Conservation (phyloP, 2,329 filamentous ascomycete genomes). For the Karstenula rhodostoma region DNA sequence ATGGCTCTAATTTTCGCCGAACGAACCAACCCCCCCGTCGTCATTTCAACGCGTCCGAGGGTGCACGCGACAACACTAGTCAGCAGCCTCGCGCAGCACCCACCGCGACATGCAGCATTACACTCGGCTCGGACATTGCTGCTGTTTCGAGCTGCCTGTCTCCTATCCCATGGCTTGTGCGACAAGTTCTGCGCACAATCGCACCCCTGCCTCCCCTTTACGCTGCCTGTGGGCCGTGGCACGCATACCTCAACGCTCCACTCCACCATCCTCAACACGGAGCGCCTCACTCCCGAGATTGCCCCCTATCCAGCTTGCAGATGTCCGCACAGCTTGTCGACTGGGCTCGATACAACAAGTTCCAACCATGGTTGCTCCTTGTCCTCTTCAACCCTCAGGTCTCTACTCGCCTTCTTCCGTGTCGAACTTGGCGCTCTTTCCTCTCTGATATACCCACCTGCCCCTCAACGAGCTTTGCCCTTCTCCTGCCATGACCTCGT, state of each 20-base stretch:
- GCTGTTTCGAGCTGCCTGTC: background rate
- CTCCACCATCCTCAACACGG: background rate
- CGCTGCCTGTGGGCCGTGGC: background rate
- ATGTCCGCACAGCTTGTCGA: background rate
- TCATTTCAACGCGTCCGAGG: slow-evolving; percentile 15
- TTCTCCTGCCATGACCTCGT: background rate
- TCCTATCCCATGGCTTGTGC: background rate
- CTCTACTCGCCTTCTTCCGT: background rate
- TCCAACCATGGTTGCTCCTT: background rate
- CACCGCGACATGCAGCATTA: background rate
- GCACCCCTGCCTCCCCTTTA: background rate
- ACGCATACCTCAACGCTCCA: background rate
- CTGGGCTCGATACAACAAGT: background rate
- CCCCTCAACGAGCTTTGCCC: background rate
- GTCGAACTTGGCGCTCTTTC: background rate
- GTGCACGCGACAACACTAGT: slow-evolving; percentile 18
- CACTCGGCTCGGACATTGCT: background rate
- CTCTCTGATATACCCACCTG: background rate
- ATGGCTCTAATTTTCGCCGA: slow-evolving; percentile 5
- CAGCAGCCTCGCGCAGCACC: background rate
- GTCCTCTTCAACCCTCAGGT: background rate
- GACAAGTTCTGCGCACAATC: background rate
- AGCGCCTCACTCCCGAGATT: background rate
- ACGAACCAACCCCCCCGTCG: slow-evolving; percentile 17
- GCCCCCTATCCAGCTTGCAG: background rate